Evolutionary conservation across 495 filamentous ascomycete species (phyloP), one percentile per base, ranked within the genome.

Genomic region (Penicillium maclennaniae): DNA sequence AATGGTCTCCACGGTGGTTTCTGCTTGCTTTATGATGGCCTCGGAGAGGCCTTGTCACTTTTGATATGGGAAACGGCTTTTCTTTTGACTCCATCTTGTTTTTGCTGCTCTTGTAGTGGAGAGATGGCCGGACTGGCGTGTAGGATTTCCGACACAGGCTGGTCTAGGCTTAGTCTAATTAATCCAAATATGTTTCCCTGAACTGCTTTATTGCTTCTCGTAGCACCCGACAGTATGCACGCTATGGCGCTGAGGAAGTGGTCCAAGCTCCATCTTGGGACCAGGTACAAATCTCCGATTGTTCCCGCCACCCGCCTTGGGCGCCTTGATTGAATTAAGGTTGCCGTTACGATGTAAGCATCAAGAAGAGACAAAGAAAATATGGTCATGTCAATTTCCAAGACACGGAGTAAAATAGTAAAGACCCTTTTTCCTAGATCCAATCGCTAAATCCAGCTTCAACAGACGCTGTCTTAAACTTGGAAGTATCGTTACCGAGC

Each of bases 1-100:
- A 59, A 66, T 68, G 69, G 70, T 70, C 28, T 68, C 63, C 65
- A 69, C 60, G 70, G 69, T 62, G 70, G 72, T 72, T 68, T 69
- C 62, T 68, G 56, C 62, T 64, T 66, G 70, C 60, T 60, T 72
- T 67, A 41, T 56, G 47, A 51, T 37, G 31, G 26, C 53, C 47
- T 34, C 25, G 40, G 43, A 57, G 65, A 68, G 69, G 63, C 59
- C 63, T 63, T 40, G 19, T 16, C 19, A 40, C 4, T 40, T 40
- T 20, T 40, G 38, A 40, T 54, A 70, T 69, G 61, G 65, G 61
- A 64, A 61, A 63, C 62, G 61, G 66, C 55, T 44, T 51, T 20
- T 43, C 34, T 49, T 47, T 19, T 26, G 20, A 15, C 42, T 44
- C 10, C 42, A 44, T 44, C 19, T n/a, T 26, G 2, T 2, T 40